Conservation (phyloP, 768 basidiomycete species). For the Tricholoma saponaceum region DNA sequence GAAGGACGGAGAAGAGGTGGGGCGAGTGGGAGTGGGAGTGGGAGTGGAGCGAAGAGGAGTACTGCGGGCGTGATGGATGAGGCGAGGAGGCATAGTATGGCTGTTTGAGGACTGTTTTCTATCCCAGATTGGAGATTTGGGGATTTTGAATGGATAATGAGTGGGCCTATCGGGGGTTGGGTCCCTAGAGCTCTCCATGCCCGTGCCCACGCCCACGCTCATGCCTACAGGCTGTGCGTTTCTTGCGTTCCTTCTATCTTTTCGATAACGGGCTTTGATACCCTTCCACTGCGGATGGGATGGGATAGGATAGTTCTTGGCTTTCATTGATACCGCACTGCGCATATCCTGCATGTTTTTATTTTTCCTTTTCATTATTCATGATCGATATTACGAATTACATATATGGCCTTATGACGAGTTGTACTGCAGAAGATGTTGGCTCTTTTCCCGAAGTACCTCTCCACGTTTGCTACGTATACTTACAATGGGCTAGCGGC, state of each 20-base stretch:
- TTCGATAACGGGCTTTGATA: background rate
- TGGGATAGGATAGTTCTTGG: background rate
- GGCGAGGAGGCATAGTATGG: conserved; percentile 63
- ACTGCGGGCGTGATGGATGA: conserved; percentile 42
- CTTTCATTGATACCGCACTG: background rate
- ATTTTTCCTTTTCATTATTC: background rate
- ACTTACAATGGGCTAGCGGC: background rate
- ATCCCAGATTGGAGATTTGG: background rate
- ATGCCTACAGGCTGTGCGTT: background rate
- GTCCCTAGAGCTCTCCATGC: background rate
- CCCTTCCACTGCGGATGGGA: background rate
- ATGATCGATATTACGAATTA: background rate
- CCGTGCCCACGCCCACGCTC: background rate
- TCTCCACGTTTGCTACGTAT: background rate
- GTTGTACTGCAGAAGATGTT: background rate
- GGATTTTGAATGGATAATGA: background rate
- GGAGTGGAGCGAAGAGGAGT: conserved; percentile 24
- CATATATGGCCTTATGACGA: background rate
- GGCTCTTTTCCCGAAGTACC: background rate
- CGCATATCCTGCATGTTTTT: background rate
- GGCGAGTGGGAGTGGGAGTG: conserved; percentile 23
- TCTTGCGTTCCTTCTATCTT: background rate
- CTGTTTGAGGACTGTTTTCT: conserved; percentile 34
- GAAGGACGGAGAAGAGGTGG: conserved; percentile 50
- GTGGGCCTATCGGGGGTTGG: background rate